Conservation (phyloP, 345 rosid genomes). For the Aegle marmelos region DNA sequence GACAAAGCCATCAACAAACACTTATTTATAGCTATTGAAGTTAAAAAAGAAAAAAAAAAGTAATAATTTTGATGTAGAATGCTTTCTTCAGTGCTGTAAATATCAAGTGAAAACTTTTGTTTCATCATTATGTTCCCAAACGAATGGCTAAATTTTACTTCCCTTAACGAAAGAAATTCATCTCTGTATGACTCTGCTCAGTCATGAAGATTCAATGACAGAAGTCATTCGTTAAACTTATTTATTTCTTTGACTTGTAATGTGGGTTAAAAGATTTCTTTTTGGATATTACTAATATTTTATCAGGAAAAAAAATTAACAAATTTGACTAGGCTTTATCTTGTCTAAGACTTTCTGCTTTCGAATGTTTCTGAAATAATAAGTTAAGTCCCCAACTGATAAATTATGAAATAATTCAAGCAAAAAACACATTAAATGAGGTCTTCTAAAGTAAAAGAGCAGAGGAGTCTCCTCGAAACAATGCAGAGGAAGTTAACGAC, state of each 20-base stretch:
- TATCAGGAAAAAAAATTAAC: neutral
- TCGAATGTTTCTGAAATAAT: neutral
- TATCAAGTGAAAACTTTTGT: neutral
- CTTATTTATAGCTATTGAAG: constrained; percentile 11
- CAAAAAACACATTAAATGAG: neutral
- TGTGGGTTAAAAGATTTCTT: neutral
- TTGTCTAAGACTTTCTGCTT: neutral
- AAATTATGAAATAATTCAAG: neutral
- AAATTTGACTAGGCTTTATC: neutral
- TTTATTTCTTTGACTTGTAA: neutral
- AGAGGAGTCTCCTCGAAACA: neutral
- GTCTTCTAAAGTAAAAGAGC: neutral
- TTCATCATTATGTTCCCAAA: neutral
- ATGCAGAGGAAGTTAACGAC: neutral
- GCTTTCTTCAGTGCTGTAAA: neutral
- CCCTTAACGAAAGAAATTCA: neutral
- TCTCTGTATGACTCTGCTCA: too few relatives aligned
- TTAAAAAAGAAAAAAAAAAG: neutral
- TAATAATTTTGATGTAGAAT: neutral
- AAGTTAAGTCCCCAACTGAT: neutral
- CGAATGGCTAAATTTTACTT: neutral
- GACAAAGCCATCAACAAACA: neutral
- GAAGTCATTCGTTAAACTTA: neutral
- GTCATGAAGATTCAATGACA: neutral
- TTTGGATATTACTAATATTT: neutral